Evolutionary conservation across 2,329 filamentous ascomycete species (phyloP).

Genomic region (Lojkania enalia): DNA sequence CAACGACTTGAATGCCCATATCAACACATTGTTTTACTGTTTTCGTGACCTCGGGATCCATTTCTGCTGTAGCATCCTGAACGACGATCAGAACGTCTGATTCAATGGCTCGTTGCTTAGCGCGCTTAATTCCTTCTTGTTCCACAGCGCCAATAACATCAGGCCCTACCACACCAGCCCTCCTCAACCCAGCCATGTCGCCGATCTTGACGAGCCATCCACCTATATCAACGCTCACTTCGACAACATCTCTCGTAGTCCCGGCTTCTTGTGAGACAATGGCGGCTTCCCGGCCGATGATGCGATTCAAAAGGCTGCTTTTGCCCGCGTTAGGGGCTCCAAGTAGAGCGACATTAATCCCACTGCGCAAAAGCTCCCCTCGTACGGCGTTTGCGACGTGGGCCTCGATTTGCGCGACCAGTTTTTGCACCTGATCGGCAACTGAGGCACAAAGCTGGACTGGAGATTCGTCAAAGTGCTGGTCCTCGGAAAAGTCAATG

Average conservation of each 20-base stretch:
- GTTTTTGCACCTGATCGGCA: constrained; percentile 61
- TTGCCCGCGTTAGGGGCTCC: constrained; percentile 95
- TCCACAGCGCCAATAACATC: constrained; percentile 72
- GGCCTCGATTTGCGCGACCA: constrained; percentile 65
- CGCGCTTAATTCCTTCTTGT: constrained; percentile 85
- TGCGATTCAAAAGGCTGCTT: constrained; percentile 85
- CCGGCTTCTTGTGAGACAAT: constrained; percentile 94
- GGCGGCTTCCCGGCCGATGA: constrained; percentile 89
- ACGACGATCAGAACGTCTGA: constrained; percentile 86
- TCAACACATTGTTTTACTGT: constrained; percentile 56
- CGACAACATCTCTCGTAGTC: constrained; percentile 91
- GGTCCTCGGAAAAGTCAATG: constrained; percentile 96
- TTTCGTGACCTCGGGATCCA: constrained; percentile 61
- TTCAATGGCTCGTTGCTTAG: constrained; percentile 76
- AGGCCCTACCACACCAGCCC: constrained; percentile 39
- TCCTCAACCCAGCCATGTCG: constrained; percentile 87
- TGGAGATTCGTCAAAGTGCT: constrained; percentile 92
- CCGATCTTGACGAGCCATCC: constrained; percentile 93
- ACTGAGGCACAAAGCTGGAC: constrained; percentile 72
- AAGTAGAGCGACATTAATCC: constrained; percentile 82
- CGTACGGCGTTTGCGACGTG: constrained; percentile 78
- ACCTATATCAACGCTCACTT: constrained; percentile 84
- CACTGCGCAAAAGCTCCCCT: constrained; percentile 80
- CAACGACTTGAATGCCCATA: constrained; percentile 57
- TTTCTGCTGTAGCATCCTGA: constrained; percentile 67